Base-by-base conservation (phyloP, 345 rosid genomes). In the Eucalyptus lansdowneana region DNA sequence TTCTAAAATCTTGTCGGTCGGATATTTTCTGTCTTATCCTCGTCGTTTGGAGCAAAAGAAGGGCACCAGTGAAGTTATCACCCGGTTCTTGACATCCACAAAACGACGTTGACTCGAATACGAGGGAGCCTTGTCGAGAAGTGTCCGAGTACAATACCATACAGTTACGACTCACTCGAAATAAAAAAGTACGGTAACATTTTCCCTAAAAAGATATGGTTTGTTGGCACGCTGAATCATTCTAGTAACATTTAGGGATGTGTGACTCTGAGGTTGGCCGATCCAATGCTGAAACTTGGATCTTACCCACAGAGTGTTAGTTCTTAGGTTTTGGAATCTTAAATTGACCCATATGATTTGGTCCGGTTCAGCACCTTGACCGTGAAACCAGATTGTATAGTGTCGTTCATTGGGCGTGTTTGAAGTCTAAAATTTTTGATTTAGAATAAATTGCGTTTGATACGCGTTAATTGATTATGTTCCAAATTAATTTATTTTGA, bases 361-460 rank as follows among this genome's bases (percentile, higher is more conserved):
- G 3, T 5, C 0, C 1, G 4, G 3, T 31, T 67, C 1, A 4
- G 2, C 80, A 67, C 42, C 1, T 34, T 3, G 22, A 15, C 40
- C 80, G 0, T 31, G 3, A 1, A 37, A 37, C 7, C 3, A 0
- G 3, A 17, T 1, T 0, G 0, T 11, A 72, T 2, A 19, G 4
- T 72, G 42, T 31, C 7, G 1, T 31, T 67, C n/a, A n/a, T n/a
- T n/a, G n/a, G n/a, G n/a, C n/a, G n/a, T n/a, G n/a, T n/a, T n/a
- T n/a, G n/a, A n/a, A n/a, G n/a, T n/a, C n/a, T n/a, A n/a, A n/a
- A n/a, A n/a, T n/a, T n/a, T n/a, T n/a, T n/a, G n/a, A n/a, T n/a
- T n/a, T n/a, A n/a, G n/a, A n/a, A n/a, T n/a, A n/a, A n/a, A n/a
- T n/a, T n/a, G n/a, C n/a, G n/a, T n/a, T n/a, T n/a, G n/a, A n/a